phyloP scores from a whole-genome alignment of 208 protist genomes.

The Leishmania mexicana region DNA sequence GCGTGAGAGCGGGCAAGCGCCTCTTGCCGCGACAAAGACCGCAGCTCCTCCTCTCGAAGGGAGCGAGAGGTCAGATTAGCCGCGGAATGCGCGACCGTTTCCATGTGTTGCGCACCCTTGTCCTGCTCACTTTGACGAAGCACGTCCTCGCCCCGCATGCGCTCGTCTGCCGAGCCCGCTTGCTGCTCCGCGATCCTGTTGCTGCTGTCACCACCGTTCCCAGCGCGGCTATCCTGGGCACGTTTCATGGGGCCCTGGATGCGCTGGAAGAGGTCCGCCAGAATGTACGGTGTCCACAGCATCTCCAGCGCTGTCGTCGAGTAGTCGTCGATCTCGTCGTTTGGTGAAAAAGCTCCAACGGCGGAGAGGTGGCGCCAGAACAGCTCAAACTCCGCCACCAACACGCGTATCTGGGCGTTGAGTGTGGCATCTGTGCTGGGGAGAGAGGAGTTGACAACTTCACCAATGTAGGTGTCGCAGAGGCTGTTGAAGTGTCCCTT shows the following conservation, averaged over 20 bases:
- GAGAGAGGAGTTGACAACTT: slow-evolving; percentile 38
- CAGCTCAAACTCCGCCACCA: slow-evolving; percentile 66
- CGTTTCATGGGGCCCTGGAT: slow-evolving; percentile 43
- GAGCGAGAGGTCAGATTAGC: not conserved
- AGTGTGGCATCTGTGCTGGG: slow-evolving; percentile 37
- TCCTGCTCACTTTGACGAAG: slow-evolving; percentile 11
- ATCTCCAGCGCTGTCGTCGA: slow-evolving; percentile 82
- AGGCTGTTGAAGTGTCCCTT: slow-evolving; percentile 67
- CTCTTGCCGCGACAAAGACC: slow-evolving; percentile 58
- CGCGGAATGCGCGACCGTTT: not conserved
- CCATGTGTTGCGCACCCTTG: not conserved
- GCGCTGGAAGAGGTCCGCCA: slow-evolving; percentile 86
- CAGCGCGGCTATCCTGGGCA: not conserved
- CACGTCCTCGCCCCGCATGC: slow-evolving; percentile 21
- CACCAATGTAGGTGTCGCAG: slow-evolving; percentile 44
- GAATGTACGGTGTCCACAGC: slow-evolving; percentile 82
- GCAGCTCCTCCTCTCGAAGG: slow-evolving; percentile 28
- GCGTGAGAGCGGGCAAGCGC: slow-evolving; percentile 61
- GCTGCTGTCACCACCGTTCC: not conserved
- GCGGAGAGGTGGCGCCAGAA: slow-evolving; percentile 65
- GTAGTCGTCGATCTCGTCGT: slow-evolving; percentile 86
- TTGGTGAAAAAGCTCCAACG: slow-evolving; percentile 73
- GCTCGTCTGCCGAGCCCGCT: slow-evolving; percentile 10
- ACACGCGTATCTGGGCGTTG: slow-evolving; percentile 27
- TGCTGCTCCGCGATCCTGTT: not conserved